Evolutionary conservation across 1,284 basidiomycete genomes (phyloP), one percentile per base, ranked within the genome.

Genomic region (Malassezia equina): DNA sequence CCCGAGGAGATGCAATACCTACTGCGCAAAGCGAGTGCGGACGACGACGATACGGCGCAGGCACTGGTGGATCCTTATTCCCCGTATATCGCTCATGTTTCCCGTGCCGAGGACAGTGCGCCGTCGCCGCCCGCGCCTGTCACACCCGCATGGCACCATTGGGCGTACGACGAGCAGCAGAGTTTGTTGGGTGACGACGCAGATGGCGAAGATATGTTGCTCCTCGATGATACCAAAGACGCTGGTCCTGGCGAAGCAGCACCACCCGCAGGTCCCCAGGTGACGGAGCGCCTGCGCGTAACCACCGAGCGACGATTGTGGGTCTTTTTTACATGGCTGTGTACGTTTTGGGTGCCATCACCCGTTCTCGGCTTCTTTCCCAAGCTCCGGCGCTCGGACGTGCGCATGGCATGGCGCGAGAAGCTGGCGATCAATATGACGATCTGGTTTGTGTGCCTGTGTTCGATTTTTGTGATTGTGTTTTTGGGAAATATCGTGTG

Each of bases 321-420:
- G 93, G 86, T 94, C 5, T 79, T 81, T 13, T 76, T 95, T 1
- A 89, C 86, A 59, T 89, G 88, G 85, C 73, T 86, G n/a, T 79
- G 95, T 49, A 98, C 90, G 0, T 96, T 82, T 78, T 96, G 86
- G 86, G 76, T 90, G 7, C 93, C 91, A 0, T 84, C 81, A 21
- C 81, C 81, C 12, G 75, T 85, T 48, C 78, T 98, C 42, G 78
- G 77, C 15, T 83, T 81, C 73, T 68, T 88, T 52, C 88, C 88
- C 1, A 81, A 88, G 21, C 90, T 98, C 87, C 95, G 95, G 78
- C 84, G 91, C 11, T 77, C 86, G 59, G 94, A 98, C 68, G 81
- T 98, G 36, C 84, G 86, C 40, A 90, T 96, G 77, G 93, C 93
- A 0, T 96, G 91, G 93, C 79, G 91, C 64, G 93, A 98, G 77